Evolutionary conservation across 1,284 basidiomycete genomes (phyloP), one percentile per base, ranked within the genome.

Genomic region (Trichosporon asahii): DNA sequence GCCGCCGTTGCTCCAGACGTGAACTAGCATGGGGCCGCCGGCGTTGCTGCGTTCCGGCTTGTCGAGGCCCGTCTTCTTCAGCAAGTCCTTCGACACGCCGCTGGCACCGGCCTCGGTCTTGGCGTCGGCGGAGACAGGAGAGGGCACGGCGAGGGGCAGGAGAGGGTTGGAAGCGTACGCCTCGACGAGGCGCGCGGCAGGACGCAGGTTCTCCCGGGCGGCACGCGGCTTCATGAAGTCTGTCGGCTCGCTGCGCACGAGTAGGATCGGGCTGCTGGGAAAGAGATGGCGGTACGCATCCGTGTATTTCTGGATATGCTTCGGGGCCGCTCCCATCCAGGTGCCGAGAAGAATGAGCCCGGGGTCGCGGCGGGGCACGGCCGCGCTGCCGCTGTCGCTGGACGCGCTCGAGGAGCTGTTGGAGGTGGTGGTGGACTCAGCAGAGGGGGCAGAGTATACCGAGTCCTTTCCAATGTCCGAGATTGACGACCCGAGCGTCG

Each of bases 1-100:
- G 23, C 72, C 72, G 37, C 72, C 72, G 44, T 73, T 73, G n/a
- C 67, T 69, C 70, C 70, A 73, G 5, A 68, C 18, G 44, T 73
- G 72, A 37, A 73, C 61, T 14, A 73, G 69, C 11, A 72, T 61
- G 4, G 57, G 57, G 3, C 53, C 14, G 14, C 21, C 49, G 8
- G 55, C 29, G 14, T 29, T 23, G 14, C 27, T 31, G 25, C 27
- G 25, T 14, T 31, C 27, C 25, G 7, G 11, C 55, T 60, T 31
- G 23, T 31, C 67, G 23, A 9, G 29, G 15, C 33, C 46, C 8
- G 65, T 65, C 8, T 60, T 57, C 18, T 11, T 27, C 21, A 66
- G 21, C 25, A 66, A 35, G 1, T 25, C 14, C 8, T 6, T 21
- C 2, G 33, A 21, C 3, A n/a, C 21, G 9, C 49, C 49, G n/a